Conservation (phyloP, 345 rosid genomes). For the Populus alba region DNA sequence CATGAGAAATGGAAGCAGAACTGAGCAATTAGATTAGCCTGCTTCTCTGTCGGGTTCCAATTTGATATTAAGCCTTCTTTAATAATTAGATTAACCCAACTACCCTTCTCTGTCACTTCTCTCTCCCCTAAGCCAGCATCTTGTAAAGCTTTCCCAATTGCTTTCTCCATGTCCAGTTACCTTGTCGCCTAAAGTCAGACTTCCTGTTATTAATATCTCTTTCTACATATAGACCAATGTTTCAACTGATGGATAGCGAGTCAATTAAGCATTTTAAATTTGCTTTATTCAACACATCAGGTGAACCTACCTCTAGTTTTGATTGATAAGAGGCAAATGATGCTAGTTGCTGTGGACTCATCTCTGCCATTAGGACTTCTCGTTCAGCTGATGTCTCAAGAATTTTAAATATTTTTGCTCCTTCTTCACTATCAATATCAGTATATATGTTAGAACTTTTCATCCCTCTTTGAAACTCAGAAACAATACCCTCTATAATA, state of each 20-base stretch:
- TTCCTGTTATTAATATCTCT: conserved; percentile 20
- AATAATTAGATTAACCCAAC: conserved; percentile 53
- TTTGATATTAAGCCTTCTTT: conserved; percentile 81
- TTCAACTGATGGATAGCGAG: not conserved
- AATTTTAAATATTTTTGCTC: conserved; percentile 66
- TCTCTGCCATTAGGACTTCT: conserved; percentile 89
- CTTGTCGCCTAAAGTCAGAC: conserved; percentile 52
- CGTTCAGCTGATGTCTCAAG: conserved; percentile 90
- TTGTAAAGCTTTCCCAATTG: conserved; percentile 63
- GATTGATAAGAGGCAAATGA: conserved; percentile 64
- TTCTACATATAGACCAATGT: conserved; percentile 2
- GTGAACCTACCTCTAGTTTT: conserved; percentile 62
- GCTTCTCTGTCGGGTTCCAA: conserved; percentile 91
- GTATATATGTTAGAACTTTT: conserved; percentile 38
- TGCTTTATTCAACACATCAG: not conserved
- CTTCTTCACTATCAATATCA: conserved; percentile 76
- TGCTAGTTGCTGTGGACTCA: conserved; percentile 78
- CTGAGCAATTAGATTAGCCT: conserved; percentile 42
- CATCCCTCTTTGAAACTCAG: conserved; percentile 56
- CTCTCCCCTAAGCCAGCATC: conserved; percentile 69
- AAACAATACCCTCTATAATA: conserved; percentile 61
- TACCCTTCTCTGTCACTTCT: conserved; percentile 64
- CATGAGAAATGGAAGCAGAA: not conserved
- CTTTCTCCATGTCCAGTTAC: conserved; percentile 60
- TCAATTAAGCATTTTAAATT: too few relatives aligned